A percentile compares a stretch with the other conserved stretches of the same genome.
Conservation (phyloP, 1,284 basidiomycete species). For the Apiotrichum mycotoxinovorans region DNA sequence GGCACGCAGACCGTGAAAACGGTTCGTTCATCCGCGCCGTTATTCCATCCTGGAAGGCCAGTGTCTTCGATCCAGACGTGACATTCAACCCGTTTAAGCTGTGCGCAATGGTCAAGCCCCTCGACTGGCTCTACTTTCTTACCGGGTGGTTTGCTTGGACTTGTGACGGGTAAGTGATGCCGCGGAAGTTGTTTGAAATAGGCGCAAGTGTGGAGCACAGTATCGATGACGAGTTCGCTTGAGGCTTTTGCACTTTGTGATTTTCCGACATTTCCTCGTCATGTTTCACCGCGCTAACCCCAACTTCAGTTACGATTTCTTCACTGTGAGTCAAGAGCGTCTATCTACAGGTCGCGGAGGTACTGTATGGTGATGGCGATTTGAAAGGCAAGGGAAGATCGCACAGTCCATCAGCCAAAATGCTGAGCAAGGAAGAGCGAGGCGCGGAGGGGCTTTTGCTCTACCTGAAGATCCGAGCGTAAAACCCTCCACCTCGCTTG, state of each 20-base stretch:
- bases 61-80: constrained; percentile 6
- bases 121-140: constrained; percentile 56
- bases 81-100: constrained; percentile 48
- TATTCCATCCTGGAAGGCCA: constrained; percentile 26
- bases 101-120: constrained; percentile 50
- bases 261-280: not conserved
- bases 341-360: not conserved
- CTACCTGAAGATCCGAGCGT: no score
- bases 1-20: constrained; percentile 37
- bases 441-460: no score
- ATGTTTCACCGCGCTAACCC: not conserved
- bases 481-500: no score
- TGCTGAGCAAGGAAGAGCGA: no score
- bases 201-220: no score
- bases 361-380: no score
- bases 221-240: no score
- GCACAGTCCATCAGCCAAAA: no score
- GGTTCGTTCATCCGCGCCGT: constrained; percentile 29
- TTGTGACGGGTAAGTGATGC: not conserved
- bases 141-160: constrained; percentile 57
- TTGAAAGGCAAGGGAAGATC: no score
- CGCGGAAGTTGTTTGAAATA: no score
- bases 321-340: not conserved
- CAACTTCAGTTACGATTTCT: not conserved
- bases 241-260: no score